These are phyloP conservation scores for Gossypium lobatum DNA, from an alignment of 441 rosid species.

Conservation along the genomic window DNA sequence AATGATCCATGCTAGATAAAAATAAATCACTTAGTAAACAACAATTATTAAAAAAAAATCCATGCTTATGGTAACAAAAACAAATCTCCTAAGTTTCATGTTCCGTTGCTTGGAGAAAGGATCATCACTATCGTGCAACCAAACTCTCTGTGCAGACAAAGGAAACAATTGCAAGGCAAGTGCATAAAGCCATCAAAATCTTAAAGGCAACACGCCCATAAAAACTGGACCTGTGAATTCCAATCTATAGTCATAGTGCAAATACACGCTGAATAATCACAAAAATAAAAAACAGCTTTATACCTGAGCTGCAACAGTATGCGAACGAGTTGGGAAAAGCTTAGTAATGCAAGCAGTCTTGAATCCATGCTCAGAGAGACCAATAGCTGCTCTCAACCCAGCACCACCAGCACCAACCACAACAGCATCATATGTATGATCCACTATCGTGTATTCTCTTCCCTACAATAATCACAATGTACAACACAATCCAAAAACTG, in stretches of 20 bases:
- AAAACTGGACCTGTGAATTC: not conserved
- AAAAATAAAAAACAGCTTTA: not conserved
- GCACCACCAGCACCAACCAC: conserved; percentile 99
- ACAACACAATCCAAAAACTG: not conserved
- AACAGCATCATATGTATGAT: conserved; percentile 91
- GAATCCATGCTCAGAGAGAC: conserved; percentile 93
- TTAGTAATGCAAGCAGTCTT: conserved; percentile 97
- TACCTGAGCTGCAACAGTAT: conserved; percentile 98
- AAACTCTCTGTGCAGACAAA: not conserved
- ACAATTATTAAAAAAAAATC: not conserved
- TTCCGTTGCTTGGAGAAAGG: not conserved
- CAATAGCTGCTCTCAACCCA: conserved; percentile 91
- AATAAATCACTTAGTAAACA: not conserved
- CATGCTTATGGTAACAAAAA: not conserved
- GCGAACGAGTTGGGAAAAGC: conserved; percentile 96
- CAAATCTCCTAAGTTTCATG: not conserved
- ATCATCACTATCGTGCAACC: not conserved
- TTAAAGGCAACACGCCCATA: not conserved
- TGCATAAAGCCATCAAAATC: not conserved
- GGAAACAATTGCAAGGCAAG: not conserved
- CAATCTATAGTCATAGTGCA: too few species aligned
- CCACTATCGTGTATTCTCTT: conserved; percentile 65
- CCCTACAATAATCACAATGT: conserved; percentile 25
- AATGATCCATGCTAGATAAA: not conserved
- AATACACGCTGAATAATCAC: not conserved